Evolutionary conservation across 2,329 filamentous ascomycete species (phyloP).

Genomic region (Fusarium poae): DNA sequence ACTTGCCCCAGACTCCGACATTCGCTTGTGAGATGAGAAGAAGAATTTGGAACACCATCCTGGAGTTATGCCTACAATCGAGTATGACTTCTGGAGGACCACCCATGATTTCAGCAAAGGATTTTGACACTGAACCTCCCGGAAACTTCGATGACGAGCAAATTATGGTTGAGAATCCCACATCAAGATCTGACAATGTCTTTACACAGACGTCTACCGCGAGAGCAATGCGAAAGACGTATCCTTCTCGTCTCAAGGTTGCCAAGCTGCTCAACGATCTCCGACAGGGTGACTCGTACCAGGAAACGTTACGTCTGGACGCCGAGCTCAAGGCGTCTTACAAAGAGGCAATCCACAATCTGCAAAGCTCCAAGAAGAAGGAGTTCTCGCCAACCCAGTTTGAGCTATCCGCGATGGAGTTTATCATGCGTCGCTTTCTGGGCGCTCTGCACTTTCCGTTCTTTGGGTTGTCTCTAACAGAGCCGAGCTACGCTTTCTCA

Average conservation of each 20-base stretch:
- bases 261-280: slow-evolving; percentile 60
- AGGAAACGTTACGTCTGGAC: slow-evolving; percentile 61
- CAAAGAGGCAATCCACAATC: slow-evolving; percentile 54
- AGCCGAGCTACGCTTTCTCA: slow-evolving; percentile 65
- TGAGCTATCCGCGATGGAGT: slow-evolving; percentile 61
- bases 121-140: slow-evolving; percentile 64
- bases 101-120: slow-evolving; percentile 58
- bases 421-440: slow-evolving; percentile 67
- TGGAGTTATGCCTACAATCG: slow-evolving; percentile 62
- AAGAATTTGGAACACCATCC: slow-evolving; percentile 65
- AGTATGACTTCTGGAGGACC: slow-evolving; percentile 62
- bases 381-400: slow-evolving; percentile 52
- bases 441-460: slow-evolving; percentile 68
- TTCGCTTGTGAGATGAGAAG: slow-evolving; percentile 62
- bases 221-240: slow-evolving; percentile 58
- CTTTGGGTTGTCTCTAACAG: slow-evolving; percentile 55
- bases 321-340: slow-evolving; percentile 58
- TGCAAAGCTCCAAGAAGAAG: slow-evolving; percentile 47
- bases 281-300: slow-evolving; percentile 55
- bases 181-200: slow-evolving; percentile 51
- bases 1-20: slow-evolving; percentile 53
- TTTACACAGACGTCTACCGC: slow-evolving; percentile 59
- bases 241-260: slow-evolving; percentile 60
- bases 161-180: slow-evolving; percentile 51
- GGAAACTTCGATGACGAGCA: slow-evolving; percentile 65